Percentiles rank a stretch among this genome's conserved stretches.
Evolutionary conservation across 768 basidiomycete species (phyloP).

Genomic region (Krasilnikovozyma curviuscula): DNA sequence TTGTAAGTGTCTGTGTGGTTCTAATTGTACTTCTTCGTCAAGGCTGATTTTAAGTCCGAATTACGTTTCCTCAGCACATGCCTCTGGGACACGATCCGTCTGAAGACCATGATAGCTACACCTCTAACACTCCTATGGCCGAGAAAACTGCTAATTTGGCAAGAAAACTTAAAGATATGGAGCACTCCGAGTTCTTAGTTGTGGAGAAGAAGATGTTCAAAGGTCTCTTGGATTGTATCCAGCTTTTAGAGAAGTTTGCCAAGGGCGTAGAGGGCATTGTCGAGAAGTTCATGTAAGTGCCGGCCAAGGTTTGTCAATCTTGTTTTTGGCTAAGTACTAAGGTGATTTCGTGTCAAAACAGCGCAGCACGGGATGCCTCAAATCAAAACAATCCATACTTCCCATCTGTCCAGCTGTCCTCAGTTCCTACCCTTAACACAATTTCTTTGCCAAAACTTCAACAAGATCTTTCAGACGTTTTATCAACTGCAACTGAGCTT

Average conservation of each 20-base stretch:
- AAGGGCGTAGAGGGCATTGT: conserved; percentile 29
- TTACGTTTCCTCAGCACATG: too few relatives aligned
- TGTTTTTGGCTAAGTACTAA: too few relatives aligned
- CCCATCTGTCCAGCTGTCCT: neutral
- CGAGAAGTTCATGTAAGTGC: conserved; percentile 13
- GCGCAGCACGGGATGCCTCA: too few relatives aligned
- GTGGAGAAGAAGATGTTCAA: conserved; percentile 44
- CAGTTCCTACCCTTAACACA: neutral
- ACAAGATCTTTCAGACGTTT: conserved; percentile 47
- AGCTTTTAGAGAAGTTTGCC: conserved; percentile 37
- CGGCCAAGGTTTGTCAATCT: neutral
- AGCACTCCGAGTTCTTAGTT: conserved; percentile 46
- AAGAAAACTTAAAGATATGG: conserved; percentile 43
- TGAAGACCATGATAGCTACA: too few relatives aligned
- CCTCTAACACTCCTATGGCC: too few relatives aligned
- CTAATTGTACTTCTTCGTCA: too few relatives aligned
- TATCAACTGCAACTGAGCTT: conserved; percentile 64
- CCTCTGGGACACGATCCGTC: too few relatives aligned
- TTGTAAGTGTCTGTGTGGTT: conserved; percentile 42
- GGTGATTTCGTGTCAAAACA: too few relatives aligned
- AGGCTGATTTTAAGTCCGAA: too few relatives aligned
- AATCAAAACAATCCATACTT: too few relatives aligned
- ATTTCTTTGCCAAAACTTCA: neutral
- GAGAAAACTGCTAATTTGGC: conserved; percentile 35
- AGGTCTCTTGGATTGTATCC: conserved; percentile 43